Percentiles rank a stretch among this genome's conserved stretches.
These are phyloP conservation scores for Phytomonas sp. DNA, from an alignment of 208 protist genomes.

Conservation along the genomic window DNA sequence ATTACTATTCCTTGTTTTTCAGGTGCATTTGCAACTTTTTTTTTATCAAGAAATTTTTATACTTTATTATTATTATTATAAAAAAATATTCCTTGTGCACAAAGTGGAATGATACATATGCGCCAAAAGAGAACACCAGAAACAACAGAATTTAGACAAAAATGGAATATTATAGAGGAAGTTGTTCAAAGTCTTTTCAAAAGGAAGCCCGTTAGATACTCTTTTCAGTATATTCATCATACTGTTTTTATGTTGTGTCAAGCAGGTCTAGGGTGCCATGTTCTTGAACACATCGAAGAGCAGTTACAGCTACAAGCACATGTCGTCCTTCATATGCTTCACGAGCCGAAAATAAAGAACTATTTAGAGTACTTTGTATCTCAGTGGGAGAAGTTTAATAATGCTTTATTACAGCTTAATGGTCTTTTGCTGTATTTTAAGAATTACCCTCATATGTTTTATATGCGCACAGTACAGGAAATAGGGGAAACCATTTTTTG, in stretches of 20 bases:
- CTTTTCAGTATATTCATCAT: slow-evolving; percentile 74
- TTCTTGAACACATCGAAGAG: slow-evolving; percentile 37
- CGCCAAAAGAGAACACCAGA: slow-evolving; percentile 24
- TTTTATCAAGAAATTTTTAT: slow-evolving; percentile 14
- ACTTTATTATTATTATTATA: slow-evolving; percentile 2
- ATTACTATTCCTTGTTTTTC: neutral
- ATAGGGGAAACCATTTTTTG: slow-evolving; percentile 51
- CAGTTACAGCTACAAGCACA: slow-evolving; percentile 27
- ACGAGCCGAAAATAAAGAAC: slow-evolving; percentile 5
- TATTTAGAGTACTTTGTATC: slow-evolving; percentile 35
- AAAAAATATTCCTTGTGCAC: slow-evolving; percentile 9
- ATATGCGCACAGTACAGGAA: slow-evolving; percentile 24
- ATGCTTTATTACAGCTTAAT: slow-evolving; percentile 35
- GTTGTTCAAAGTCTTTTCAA: slow-evolving; percentile 39
- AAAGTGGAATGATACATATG: slow-evolving; percentile 1
- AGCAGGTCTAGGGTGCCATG: slow-evolving; percentile 21
- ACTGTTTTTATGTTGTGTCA: slow-evolving; percentile 68
- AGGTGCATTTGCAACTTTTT: slow-evolving; percentile 4
- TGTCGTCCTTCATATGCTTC: slow-evolving; percentile 21
- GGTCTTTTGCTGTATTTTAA: slow-evolving; percentile 58
- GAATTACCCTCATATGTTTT: slow-evolving; percentile 26
- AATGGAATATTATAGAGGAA: slow-evolving; percentile 57
- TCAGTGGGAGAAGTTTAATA: slow-evolving; percentile 43
- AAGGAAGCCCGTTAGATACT: slow-evolving; percentile 35
- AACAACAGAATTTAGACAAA: slow-evolving; percentile 24